Evolutionary conservation across 78 protist species (phyloP).

Genomic region (Emiliania huxleyi): DNA sequence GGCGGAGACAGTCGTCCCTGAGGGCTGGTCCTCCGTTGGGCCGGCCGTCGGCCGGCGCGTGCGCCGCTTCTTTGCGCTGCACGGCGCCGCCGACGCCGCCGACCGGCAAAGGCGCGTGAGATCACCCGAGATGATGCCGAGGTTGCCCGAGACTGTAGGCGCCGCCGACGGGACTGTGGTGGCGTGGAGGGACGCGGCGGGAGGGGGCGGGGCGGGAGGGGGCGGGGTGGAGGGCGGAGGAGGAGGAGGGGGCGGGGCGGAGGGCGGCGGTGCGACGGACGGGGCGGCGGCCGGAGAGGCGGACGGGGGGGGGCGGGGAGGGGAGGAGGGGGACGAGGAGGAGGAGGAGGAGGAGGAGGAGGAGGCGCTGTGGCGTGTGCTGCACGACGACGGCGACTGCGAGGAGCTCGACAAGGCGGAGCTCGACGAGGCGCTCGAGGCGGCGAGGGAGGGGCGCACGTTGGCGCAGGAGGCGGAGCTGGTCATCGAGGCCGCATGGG

Average conservation of each 20-base stretch:
- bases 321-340: background rate
- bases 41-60: constrained; percentile 4
- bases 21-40: background rate
- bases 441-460: background rate
- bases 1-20: background rate
- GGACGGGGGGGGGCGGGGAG: background rate
- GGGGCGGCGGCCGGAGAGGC: background rate
- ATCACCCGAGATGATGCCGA: too few relatives aligned
- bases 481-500: background rate
- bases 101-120: too few relatives aligned
- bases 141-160: too few relatives aligned
- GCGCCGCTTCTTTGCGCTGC: constrained; percentile 13
- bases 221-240: too few relatives aligned
- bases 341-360: background rate
- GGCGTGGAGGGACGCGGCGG: background rate
- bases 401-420: background rate
- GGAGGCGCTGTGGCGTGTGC: background rate
- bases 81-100: background rate
- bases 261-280: background rate
- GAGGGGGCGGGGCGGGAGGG: too few relatives aligned
- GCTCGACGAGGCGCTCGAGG: constrained; percentile 4
- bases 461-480: background rate
- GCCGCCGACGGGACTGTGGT: background rate
- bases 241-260: too few relatives aligned
- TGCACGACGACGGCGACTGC: background rate